Percentiles rank a stretch among this genome's conserved stretches.
Conservation (phyloP, 192 early-diverging fungal genomes). For the Chytriomyces confervae region DNA sequence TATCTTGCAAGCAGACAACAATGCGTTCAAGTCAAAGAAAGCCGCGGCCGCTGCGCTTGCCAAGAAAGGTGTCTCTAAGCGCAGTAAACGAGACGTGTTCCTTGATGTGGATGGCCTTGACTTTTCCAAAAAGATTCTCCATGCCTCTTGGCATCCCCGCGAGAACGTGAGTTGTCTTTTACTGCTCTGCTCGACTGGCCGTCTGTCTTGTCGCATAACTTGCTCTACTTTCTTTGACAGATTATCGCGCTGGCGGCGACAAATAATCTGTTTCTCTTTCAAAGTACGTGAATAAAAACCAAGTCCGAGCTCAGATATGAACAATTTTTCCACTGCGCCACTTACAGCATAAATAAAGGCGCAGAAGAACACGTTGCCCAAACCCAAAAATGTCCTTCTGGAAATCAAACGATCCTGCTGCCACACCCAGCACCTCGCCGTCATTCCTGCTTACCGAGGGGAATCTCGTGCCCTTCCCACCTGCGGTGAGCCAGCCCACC, state of each 20-base stretch:
- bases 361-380: neutral
- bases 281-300: slow-evolving; percentile 27
- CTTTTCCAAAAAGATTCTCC: slow-evolving; percentile 96
- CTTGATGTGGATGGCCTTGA: slow-evolving; percentile 87
- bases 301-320: no score
- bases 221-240: slow-evolving; percentile 6
- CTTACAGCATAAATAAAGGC: no score
- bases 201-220: neutral
- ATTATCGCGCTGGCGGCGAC: slow-evolving; percentile 92
- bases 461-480: no score
- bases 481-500: no score
- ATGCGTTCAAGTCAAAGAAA: slow-evolving; percentile 96
- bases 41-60: slow-evolving; percentile 63
- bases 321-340: no score
- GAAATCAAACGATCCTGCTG: no score
- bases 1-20: slow-evolving; percentile 97
- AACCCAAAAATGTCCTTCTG: neutral
- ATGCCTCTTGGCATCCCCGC: slow-evolving; percentile 98
- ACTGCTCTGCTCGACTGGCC: neutral
- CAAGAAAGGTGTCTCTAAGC: slow-evolving; percentile 45
- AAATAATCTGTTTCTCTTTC: slow-evolving; percentile 91
- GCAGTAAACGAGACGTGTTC: slow-evolving; percentile 69
- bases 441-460: no score
- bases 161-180: slow-evolving; percentile 82
- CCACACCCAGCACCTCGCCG: no score